Evolutionary conservation across 2,329 filamentous ascomycete species (phyloP), one percentile per base, ranked within the genome.

Genomic region (Epichloe aotearoae): DNA sequence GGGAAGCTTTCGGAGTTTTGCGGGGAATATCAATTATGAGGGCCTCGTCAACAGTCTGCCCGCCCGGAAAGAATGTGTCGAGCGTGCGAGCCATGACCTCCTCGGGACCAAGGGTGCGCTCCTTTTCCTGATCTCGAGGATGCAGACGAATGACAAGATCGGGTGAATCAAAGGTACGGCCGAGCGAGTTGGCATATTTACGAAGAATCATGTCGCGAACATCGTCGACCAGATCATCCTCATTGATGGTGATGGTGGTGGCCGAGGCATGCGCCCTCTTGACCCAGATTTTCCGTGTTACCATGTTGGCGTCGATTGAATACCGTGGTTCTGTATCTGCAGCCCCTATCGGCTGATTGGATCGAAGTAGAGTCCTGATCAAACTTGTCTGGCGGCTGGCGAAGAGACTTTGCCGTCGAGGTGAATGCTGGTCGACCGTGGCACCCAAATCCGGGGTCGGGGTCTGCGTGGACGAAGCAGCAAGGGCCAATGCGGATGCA

Each of bases 151-250:
- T 74, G 11, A 79, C 82, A 52, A 98, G 78, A 66, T 98, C 93
- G 12, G 93, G 93, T 11, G 93, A 78, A 69, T 98, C 93, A 66
- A 90, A 96, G 49, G 79, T 86, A 59, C 83, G 83, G 47, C 91
- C 91, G 26, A 98, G 75, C 14, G 89, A 94, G 68, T 98, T 97
- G 59, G 83, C 82, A 66, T 97, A 98, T 72, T 97, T 97, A 61
- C 81, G 82, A 59, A 97, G 72, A 52, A 97, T 93, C 74, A 88
- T 81, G 59, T 96, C 93, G 59, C 91, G 85, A 54, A 95, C 84
- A 68, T 96, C 91, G 66, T 98, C 93, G 52, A 97, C 90, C 59
- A 97, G 71, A 62, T 95, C 89, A 60, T 94, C 88, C 61, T 95
- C 86, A 58, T 81, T 77, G 60, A 95, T 86, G 54, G 84, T 82